phyloP scores from a whole-genome alignment of 805 yeast genomes.

The Saturnispora serradocipensis region DNA sequence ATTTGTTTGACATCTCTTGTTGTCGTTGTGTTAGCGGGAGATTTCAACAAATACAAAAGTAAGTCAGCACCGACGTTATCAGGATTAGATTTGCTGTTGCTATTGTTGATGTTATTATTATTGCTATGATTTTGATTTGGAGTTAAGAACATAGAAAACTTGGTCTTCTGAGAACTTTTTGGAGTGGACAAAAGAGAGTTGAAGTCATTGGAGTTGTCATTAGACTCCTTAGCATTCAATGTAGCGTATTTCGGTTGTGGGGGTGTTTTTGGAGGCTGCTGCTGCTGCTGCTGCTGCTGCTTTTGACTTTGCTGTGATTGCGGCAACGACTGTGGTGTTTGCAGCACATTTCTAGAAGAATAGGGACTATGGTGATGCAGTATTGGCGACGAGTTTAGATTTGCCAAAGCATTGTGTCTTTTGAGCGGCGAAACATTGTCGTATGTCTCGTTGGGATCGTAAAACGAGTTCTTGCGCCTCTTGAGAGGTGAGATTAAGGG shows the following conservation, averaged over 20 bases:
- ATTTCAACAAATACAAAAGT: constrained; percentile 71
- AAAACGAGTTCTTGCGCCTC: constrained; percentile 17
- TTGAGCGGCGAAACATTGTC: constrained; percentile 23
- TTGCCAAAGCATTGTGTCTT: constrained; percentile 17
- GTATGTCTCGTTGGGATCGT: constrained; percentile 8
- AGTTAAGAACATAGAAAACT: constrained; percentile 21
- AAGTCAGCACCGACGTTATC: constrained; percentile 69
- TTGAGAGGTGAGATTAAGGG: constrained; percentile 22
- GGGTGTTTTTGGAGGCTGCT: constrained; percentile 26
- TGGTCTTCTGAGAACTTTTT: constrained; percentile 15
- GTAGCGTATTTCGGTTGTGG: constrained; percentile 15
- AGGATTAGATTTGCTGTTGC: constrained; percentile 7
- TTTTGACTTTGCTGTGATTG: constrained; percentile 10
- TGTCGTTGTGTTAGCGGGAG: constrained; percentile 39
- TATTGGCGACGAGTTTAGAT: constrained; percentile 25
- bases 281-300: constrained; percentile 17
- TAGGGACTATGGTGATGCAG: constrained; percentile 18
- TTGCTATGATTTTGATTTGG: constrained; percentile 26
- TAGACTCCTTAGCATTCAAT: background rate
- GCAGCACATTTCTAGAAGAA: constrained; percentile 11
- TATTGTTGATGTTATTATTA: background rate
- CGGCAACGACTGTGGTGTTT: constrained; percentile 14
- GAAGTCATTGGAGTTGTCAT: background rate
- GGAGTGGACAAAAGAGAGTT: constrained; percentile 25
- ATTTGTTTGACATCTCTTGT: constrained; percentile 12